These are phyloP conservation scores for Claviceps fusiformis DNA, from an alignment of 2,329 filamentous ascomycete species.

Conservation along the genomic window DNA sequence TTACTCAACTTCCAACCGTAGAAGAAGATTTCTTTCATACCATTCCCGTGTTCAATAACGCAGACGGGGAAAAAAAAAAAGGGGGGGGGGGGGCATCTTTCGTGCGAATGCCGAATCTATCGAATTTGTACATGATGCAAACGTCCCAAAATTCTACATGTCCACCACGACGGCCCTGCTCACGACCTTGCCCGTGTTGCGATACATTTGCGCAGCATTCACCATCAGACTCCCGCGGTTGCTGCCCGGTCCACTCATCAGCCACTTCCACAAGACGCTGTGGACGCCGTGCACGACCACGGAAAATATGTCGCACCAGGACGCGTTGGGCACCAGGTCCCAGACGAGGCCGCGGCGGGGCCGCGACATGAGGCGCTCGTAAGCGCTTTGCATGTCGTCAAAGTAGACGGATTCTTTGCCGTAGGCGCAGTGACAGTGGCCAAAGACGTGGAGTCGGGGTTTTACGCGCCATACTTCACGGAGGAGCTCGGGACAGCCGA, in stretches of 20 bases:
- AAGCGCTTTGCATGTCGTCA: conserved; percentile 57
- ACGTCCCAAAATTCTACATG: conserved; percentile 9
- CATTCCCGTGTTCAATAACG: no score
- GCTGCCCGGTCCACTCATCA: conserved; percentile 38
- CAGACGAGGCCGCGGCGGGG: conserved; percentile 27
- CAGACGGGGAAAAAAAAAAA: no score
- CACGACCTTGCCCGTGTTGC: conserved; percentile 34
- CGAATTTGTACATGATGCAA: neutral
- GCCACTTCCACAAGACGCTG: conserved; percentile 40
- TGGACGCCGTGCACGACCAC: conserved; percentile 32
- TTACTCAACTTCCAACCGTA: no score
- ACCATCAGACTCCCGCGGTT: conserved; percentile 39
- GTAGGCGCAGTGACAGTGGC: conserved; percentile 67
- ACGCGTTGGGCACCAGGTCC: conserved; percentile 31
- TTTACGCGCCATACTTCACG: conserved; percentile 60
- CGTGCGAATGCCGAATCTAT: neutral
- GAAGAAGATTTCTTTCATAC: no score
- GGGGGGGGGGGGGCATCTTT: neutral
- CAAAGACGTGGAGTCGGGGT: conserved; percentile 69
- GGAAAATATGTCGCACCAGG: conserved; percentile 32
- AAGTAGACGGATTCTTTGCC: conserved; percentile 60
- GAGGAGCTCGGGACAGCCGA: conserved; percentile 60
- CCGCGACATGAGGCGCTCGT: conserved; percentile 48
- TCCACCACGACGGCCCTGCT: conserved; percentile 25
- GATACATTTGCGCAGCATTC: conserved; percentile 43